Conservation (phyloP, 257 asterid genomes). For the Solanum peruvianum region DNA sequence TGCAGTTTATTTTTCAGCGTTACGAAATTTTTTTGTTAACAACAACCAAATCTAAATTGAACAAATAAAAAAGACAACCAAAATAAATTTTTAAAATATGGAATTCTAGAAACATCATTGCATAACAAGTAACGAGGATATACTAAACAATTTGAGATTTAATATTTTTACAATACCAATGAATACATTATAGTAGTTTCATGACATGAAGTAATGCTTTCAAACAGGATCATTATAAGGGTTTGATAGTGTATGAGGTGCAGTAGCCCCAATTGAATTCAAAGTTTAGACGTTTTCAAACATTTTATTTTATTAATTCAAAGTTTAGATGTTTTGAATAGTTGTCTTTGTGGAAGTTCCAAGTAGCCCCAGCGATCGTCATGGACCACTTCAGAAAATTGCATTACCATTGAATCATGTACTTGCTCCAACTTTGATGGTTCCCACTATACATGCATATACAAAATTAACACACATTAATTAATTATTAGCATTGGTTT, state of each 20-base stretch:
- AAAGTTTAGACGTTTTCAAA: background rate
- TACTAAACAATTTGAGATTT: background rate
- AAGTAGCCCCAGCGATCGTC: background rate
- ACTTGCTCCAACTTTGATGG: conserved; percentile 6
- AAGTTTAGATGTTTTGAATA: background rate
- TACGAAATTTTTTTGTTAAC: background rate
- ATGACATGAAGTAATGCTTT: background rate
- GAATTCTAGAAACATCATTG: background rate
- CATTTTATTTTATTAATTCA: background rate
- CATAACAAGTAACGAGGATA: background rate
- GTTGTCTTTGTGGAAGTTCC: background rate
- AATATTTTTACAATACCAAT: background rate
- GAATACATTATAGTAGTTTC: background rate
- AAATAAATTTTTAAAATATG: background rate
- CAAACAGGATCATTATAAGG: background rate
- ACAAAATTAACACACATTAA: background rate
- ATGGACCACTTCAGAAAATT: background rate
- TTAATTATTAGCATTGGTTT: background rate
- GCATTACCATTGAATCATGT: background rate
- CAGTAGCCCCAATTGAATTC: background rate
- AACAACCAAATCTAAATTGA: background rate
- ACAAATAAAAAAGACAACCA: background rate
- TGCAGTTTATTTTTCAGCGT: too few species aligned
- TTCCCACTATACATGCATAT: background rate
- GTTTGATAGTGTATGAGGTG: background rate